A percentile compares a stretch with the other conserved stretches of the same genome.
Conservation (phyloP, 164 flowering plant genomes). For the Kingdonia uniflora region DNA sequence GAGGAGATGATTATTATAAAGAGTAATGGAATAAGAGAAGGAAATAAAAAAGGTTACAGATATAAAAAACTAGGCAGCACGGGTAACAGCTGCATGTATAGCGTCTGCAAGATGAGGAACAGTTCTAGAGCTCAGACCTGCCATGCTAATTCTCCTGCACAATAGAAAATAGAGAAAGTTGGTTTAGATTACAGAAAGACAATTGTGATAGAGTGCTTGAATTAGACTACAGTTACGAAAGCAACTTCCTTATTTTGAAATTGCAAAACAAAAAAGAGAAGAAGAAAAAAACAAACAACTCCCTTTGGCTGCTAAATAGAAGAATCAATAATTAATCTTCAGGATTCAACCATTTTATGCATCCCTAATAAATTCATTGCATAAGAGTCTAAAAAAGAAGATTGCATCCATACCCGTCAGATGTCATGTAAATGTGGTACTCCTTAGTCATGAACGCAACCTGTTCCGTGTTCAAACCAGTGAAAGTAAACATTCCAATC, state of each 20-base stretch:
- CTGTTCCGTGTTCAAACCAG: slow-evolving; percentile 78
- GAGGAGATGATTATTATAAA: no score
- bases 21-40: no score
- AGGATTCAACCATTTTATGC: no score
- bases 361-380: not conserved
- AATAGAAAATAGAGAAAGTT: not conserved
- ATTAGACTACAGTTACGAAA: no score
- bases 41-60: not conserved
- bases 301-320: no score
- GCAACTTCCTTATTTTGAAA: no score
- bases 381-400: not conserved
- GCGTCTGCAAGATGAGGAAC: slow-evolving; percentile 94
- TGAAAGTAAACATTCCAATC: slow-evolving; percentile 98
- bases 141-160: slow-evolving; percentile 98
- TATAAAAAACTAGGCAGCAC: slow-evolving; percentile 1
- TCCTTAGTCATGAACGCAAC: slow-evolving; percentile 91
- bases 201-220: no score
- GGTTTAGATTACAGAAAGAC: not conserved
- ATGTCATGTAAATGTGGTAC: slow-evolving; percentile 95
- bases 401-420: slow-evolving; percentile 67
- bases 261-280: no score
- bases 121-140: slow-evolving; percentile 81
- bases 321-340: no score
- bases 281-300: no score
- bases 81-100: slow-evolving; percentile 87